phyloP scores from a whole-genome alignment of 2,329 filamentous ascomycete species.

The Fusarium napiforme region DNA sequence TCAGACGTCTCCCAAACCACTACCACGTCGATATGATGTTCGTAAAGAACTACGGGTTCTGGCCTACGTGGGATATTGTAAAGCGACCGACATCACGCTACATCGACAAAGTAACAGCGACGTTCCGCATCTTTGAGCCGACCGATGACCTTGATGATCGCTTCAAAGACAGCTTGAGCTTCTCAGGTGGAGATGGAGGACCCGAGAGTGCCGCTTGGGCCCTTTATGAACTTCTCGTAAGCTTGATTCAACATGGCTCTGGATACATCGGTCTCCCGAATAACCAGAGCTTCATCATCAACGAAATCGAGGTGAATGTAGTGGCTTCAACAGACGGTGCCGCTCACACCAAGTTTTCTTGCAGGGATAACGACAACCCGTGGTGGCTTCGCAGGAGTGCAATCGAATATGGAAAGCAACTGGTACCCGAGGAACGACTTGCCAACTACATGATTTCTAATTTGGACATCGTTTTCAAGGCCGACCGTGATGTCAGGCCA shows the following conservation, averaged over 20 bases:
- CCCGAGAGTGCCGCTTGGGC: background rate
- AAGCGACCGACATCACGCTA: background rate
- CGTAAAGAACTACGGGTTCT: slow-evolving; percentile 9
- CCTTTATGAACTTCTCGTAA: background rate
- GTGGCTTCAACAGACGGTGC: slow-evolving; percentile 9
- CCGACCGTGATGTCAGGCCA: rapidly evolving
- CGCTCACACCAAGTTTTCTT: background rate
- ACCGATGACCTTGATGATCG: background rate
- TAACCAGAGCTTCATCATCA: background rate
- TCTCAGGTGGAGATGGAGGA: background rate
- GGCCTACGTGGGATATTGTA: slow-evolving; percentile 5
- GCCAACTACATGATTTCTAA: background rate
- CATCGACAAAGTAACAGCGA: slow-evolving; percentile 2
- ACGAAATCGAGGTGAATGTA: slow-evolving; percentile 2
- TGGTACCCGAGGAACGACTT: background rate
- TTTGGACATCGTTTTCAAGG: background rate
- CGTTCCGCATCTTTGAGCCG: slow-evolving; percentile 16
- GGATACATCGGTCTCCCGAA: background rate
- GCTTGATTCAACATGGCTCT: background rate
- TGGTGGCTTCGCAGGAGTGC: rapidly evolving
- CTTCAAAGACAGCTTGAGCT: background rate
- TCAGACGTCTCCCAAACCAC: background rate
- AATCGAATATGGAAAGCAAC: rapidly evolving
- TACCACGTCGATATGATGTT: slow-evolving; percentile 28
- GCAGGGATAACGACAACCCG: background rate